phyloP scores from a whole-genome alignment of 208 protist species.

The Leishmania arabica region DNA sequence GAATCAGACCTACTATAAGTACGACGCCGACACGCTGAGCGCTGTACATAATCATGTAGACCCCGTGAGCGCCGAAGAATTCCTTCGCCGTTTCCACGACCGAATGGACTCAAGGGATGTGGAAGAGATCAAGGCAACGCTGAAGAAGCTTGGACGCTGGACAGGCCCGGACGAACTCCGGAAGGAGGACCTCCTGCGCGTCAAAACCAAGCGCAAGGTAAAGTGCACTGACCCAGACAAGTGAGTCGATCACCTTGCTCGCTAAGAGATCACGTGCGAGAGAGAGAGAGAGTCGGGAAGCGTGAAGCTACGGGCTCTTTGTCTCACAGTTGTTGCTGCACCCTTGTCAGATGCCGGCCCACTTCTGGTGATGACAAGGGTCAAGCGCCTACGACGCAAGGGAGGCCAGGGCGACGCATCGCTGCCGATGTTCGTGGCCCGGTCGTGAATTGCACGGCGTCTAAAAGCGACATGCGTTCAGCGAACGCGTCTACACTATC shows the following conservation, averaged over 20 bases:
- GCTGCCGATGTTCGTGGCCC: neutral
- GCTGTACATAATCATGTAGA: constrained; percentile 86
- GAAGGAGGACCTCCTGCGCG: constrained; percentile 61
- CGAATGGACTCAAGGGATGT: constrained; percentile 76
- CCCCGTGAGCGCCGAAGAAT: constrained; percentile 76
- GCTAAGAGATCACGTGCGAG: too few relatives aligned
- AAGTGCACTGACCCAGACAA: constrained; percentile 80
- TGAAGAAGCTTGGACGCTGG: constrained; percentile 82
- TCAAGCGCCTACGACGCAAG: neutral
- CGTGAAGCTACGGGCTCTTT: neutral
- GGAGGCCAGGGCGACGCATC: neutral
- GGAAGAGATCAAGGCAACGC: constrained; percentile 55
- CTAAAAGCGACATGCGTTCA: neutral
- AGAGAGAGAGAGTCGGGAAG: neutral
- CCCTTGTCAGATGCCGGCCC: neutral
- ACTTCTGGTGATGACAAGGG: neutral
- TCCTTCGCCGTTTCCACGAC: constrained; percentile 81
- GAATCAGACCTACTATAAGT: constrained; percentile 78
- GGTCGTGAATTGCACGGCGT: neutral
- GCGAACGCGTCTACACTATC: neutral
- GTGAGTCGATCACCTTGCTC: neutral
- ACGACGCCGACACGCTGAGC: constrained; percentile 78
- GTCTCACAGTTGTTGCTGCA: neutral
- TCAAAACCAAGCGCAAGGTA: constrained; percentile 72
- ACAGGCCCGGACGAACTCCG: constrained; percentile 69